Conservation (phyloP, 2,329 filamentous ascomycete genomes). For the Pestalotiopsis sp. region DNA sequence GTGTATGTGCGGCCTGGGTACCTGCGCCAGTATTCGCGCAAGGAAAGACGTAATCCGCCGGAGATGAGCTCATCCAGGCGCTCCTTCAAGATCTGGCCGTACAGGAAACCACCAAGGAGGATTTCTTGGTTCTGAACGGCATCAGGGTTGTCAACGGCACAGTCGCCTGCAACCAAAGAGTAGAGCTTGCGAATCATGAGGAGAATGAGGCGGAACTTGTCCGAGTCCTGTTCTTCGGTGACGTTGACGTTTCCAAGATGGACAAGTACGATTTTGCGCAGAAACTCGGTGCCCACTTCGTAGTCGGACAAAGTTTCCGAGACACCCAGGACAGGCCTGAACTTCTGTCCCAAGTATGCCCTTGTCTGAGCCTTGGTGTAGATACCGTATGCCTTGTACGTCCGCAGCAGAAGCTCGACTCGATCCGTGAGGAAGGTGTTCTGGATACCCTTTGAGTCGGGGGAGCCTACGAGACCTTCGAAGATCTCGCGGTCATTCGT, state of each 20-base stretch:
- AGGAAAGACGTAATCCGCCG: conserved; percentile 47
- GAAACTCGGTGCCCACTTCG: conserved; percentile 86
- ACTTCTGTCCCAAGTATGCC: conserved; percentile 86
- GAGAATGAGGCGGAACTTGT: conserved; percentile 91
- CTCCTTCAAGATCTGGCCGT: conserved; percentile 95
- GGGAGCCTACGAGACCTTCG: conserved; percentile 81
- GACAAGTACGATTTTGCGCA: conserved; percentile 86
- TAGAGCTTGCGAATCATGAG: conserved; percentile 98
- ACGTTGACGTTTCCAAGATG: conserved; percentile 87
- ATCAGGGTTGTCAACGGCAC: conserved; percentile 92
- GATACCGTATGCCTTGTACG: conserved; percentile 87
- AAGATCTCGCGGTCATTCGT: conserved; percentile 97
- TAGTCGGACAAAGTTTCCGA: conserved; percentile 83
- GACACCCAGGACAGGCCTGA: conserved; percentile 82
- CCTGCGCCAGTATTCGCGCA: conserved; percentile 59
- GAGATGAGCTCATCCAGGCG: conserved; percentile 84
- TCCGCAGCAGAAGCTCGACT: conserved; percentile 86
- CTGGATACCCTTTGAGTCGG: conserved; percentile 72
- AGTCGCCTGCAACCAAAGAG: conserved; percentile 87
- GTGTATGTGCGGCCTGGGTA: conserved; percentile 70
- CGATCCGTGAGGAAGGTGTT: conserved; percentile 96
- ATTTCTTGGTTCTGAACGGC: conserved; percentile 96
- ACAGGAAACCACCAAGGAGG: conserved; percentile 87
- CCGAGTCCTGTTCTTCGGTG: conserved; percentile 77
- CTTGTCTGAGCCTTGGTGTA: conserved; percentile 81